A percentile compares a stretch with the other conserved stretches of the same genome.
Conservation (phyloP, 2,329 filamentous ascomycete species). For the Colletotrichum scovillei region DNA sequence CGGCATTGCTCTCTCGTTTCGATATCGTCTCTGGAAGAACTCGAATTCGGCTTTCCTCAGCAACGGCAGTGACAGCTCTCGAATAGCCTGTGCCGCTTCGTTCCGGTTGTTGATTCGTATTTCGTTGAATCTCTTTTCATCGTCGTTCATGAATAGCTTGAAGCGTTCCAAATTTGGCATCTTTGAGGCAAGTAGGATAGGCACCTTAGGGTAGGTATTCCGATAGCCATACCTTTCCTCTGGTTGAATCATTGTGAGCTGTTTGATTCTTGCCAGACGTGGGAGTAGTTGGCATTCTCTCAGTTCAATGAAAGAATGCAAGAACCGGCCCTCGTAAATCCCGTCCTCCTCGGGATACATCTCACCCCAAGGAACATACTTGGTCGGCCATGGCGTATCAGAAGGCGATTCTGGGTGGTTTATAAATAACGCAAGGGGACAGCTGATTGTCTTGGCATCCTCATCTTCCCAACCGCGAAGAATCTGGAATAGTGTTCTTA, state of each 20-base stretch:
- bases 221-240: not conserved
- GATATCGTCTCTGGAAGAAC: not conserved
- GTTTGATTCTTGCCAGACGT: not conserved
- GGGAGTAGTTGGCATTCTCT: not conserved
- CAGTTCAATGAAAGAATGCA: slow-evolving; percentile 1
- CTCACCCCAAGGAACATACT: not conserved
- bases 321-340: not conserved
- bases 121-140: not conserved
- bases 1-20: not conserved
- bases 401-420: slow-evolving; percentile 5
- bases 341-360: not conserved
- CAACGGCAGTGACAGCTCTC: not conserved
- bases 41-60: not conserved
- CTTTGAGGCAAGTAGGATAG: not conserved
- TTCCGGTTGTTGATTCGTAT: not conserved
- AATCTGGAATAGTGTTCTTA: not conserved
- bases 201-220: not conserved
- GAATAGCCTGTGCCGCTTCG: not conserved
- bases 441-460: not conserved
- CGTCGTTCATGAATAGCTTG: not conserved
- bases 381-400: not conserved
- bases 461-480: not conserved
- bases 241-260: not conserved
- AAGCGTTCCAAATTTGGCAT: not conserved
- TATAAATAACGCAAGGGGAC: not conserved